Evolutionary conservation across 257 asterid genomes (phyloP), one percentile per base, ranked within the genome.

Genomic region (Phtheirospermum japonicum): DNA sequence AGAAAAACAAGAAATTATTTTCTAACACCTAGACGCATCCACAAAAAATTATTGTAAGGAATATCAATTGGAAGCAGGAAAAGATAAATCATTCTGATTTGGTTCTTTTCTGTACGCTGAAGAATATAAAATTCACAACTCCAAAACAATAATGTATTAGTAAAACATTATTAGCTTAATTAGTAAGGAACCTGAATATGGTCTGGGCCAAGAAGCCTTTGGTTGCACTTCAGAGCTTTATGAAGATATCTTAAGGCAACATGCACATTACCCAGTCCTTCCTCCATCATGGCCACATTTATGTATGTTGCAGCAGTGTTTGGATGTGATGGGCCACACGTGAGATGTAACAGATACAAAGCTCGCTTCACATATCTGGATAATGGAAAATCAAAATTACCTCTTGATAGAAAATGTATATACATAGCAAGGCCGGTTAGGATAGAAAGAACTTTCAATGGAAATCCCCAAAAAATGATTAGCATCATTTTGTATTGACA

Each of bases 211-310:
- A 89, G 97, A 64, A 89, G 94, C 83, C 73, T 86, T 82, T 84
- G 97, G 86, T 89, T 89, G 84, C 97, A 89, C 80, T 89, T 89
- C 16, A 89, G 89, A 67, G 97, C 97, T 79, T 84, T 89, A 69
- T 89, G 97, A 59, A 89, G 97, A 75, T 89, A 89, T 75, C 97
- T 84, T 63, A 89, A 87, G 48, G 97, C 97, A 64, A 89, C 88
- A 30, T 84, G 97, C 75, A 89, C 97, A 75, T 89, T 89, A 43
- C 97, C 97, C 63, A 89, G 78, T 32, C 97, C 97, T 79, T 89
- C 97, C 76, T 89, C 97, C 97, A 86, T 89, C 97, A 89, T 89
- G 49, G 96, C 96, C 54, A 89, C 96, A 80, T 88, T 88, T 70
- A 88, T 88, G 77, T 88, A 88, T 66, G 97, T 89, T 30, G 97